Evolutionary conservation across 495 filamentous ascomycete genomes (phyloP).

Genomic region (Penicillium dipodomyicola): DNA sequence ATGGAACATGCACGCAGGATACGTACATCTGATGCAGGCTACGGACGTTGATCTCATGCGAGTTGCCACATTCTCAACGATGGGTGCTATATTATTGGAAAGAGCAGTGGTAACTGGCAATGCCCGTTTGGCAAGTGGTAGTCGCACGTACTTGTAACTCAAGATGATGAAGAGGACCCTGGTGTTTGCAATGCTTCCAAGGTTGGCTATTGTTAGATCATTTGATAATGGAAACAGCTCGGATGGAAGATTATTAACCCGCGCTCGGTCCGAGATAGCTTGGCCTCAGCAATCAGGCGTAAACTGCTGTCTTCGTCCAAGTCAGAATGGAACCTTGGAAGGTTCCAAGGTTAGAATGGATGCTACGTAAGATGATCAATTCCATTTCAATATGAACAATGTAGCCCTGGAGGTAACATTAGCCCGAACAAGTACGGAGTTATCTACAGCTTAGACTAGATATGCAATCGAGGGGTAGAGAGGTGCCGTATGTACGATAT

Average conservation of each 20-base stretch:
- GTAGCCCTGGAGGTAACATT: not conserved
- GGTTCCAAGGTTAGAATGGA: not conserved
- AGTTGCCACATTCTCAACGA: not conserved
- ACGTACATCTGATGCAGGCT: not conserved
- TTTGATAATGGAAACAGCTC: not conserved
- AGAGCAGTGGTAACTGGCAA: not conserved
- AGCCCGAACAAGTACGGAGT: not conserved
- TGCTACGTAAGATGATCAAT: conserved; percentile 4
- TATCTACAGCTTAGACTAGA: not conserved
- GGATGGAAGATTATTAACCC: not conserved
- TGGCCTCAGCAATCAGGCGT: not conserved
- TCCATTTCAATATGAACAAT: conserved; percentile 7
- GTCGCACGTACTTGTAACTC: not conserved
- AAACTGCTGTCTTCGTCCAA: conserved; percentile 1
- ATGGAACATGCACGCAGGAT: no score
- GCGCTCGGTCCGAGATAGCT: not conserved
- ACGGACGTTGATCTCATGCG: not conserved
- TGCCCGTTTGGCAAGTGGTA: not conserved
- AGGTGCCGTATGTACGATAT: not conserved
- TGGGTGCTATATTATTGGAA: not conserved
- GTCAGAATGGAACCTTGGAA: not conserved
- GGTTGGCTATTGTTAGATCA: not conserved
- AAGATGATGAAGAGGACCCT: not conserved
- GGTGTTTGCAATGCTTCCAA: no score
- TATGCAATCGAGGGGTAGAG: conserved; percentile 1